Base-by-base conservation (phyloP, 2,329 filamentous ascomycete species). In the Apiospora phragmitis region DNA sequence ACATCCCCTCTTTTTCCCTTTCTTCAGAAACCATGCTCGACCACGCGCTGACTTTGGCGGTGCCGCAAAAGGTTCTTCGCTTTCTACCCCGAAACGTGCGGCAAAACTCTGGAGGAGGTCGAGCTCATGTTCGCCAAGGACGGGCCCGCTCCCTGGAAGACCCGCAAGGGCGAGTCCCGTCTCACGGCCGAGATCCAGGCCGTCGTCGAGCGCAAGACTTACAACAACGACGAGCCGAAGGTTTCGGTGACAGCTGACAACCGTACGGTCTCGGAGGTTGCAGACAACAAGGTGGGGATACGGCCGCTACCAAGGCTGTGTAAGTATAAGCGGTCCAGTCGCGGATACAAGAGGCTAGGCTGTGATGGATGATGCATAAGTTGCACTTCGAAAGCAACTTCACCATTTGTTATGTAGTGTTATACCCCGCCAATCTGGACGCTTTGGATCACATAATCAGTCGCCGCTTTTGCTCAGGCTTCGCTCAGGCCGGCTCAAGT, bases 51-150 rank as follows among this genome's bases (percentile, higher is more conserved):
- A 67, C 41, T 45, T 29, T 9, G 18, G 6, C 1, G 12, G 5
- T 62, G n/a, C n/a, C n/a, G n/a, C n/a, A n/a, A n/a, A n/a, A 68
- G 67, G 67, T 38, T 81, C 69, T 83, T 75, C 73, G 38, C 80
- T 7, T 78, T 80, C 8, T 83, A 81, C 70, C 81, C 80, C 0
- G 77, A 79, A 71, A 82, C 80, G 1, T 80, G 79, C 32, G 80
- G 80, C 16, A 82, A 82, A 74, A 83, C 80, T 0, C 80, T 83
- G 24, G 81, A 84, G 65, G 82, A 83, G 68, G 76, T 82, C 16
- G 79, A 82, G 45, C 26, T 73, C 35, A 73, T 82, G 55, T 82
- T 82, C 68, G 76, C 77, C 14, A 78, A 79, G 51, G 76, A 78
- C 1, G 76, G 80, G 0, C 78, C 79, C 2, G 72, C 78, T 5